Base-by-base conservation (phyloP, 306 rosid species). In the Quercus suber region DNA sequence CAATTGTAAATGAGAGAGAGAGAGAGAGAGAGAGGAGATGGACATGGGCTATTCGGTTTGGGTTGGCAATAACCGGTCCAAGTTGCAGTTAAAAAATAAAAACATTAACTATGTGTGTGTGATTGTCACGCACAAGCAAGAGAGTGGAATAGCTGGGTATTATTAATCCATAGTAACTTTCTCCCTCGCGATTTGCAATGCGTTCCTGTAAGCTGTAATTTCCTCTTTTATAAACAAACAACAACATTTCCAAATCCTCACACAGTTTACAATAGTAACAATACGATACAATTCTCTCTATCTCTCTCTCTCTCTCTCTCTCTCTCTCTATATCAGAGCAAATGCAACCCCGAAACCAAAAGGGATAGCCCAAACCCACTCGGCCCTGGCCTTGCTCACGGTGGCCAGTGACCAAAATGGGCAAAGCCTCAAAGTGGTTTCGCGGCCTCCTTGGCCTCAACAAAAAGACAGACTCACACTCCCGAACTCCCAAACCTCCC, bases 351-450 rank as follows among this genome's bases (percentile, higher is more conserved):
- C 76, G 57, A 45, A 80, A 69, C 80, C 76, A 17, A 30, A 30
- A 83, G 82, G 89, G 72, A 27, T 49, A 56, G 30, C 56, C 30
- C 56, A 15, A 35, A 78, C 1, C 79, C 78, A 28, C 49, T 68
- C 19, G 13, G 41, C 76, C 20, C 30, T 17, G 15, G 17, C 53
- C 53, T 49, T 8, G 45, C 12, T 27, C 73, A 10, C 53, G 59
- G 4, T 25, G 45, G 45, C 45, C 77, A n/a, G 25, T 68, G 52
- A 35, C 52, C 23, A 30, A 52, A 52, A 94, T 95, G 98, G 97
- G 96, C 15, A 94, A 82, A 80, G 96, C 97, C 21, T 81, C 94
- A 0, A 88, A 84, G 73, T 94, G 97, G 97, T 90, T 94, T 49
- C 91, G 97, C 30, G 85, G 83, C 21, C 81, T 94, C 37, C 84